phyloP scores from a whole-genome alignment of 2,329 filamentous ascomycete genomes.

The Cercospora sp. region DNA sequence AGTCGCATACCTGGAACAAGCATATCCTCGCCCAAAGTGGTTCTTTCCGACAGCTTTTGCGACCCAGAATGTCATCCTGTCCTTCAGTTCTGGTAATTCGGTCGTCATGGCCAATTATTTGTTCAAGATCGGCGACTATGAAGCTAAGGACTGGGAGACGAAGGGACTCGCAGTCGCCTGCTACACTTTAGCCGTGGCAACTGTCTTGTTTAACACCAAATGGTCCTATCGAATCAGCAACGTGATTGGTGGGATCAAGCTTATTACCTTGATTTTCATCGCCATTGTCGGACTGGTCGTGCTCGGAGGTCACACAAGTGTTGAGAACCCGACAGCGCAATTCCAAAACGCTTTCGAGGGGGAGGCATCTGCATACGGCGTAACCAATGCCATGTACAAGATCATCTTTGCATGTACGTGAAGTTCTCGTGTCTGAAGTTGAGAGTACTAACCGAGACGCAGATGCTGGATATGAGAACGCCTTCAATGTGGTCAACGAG shows the following conservation, averaged over 20 bases:
- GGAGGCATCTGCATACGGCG: slow-evolving; percentile 48
- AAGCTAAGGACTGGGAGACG: slow-evolving; percentile 60
- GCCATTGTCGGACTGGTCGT: slow-evolving; percentile 59
- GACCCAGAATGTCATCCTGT: slow-evolving; percentile 62
- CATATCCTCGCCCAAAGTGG: slow-evolving; percentile 63
- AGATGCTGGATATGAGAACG: slow-evolving; percentile 47
- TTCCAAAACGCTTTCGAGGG: slow-evolving; percentile 58
- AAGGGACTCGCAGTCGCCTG: slow-evolving; percentile 67
- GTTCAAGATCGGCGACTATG: slow-evolving; percentile 56
- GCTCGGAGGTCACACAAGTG: slow-evolving; percentile 55
- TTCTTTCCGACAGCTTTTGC: slow-evolving; percentile 66
- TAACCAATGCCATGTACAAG: slow-evolving; percentile 58
- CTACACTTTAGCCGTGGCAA: slow-evolving; percentile 56
- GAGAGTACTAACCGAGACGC: not conserved
- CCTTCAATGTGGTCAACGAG: slow-evolving; percentile 63
- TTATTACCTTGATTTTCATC: slow-evolving; percentile 61
- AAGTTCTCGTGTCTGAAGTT: not conserved
- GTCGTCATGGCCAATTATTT: slow-evolving; percentile 62
- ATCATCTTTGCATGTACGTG: slow-evolving; percentile 48
- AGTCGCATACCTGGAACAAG: slow-evolving; percentile 68
- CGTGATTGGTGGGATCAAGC: slow-evolving; percentile 58
- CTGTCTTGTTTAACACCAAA: slow-evolving; percentile 56
- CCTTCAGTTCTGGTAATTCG: slow-evolving; percentile 66
- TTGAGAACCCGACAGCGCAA: slow-evolving; percentile 55
- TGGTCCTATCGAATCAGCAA: slow-evolving; percentile 59